Base-by-base conservation (phyloP, 2,329 filamentous ascomycete genomes). In the Fonsecaea nubica region DNA sequence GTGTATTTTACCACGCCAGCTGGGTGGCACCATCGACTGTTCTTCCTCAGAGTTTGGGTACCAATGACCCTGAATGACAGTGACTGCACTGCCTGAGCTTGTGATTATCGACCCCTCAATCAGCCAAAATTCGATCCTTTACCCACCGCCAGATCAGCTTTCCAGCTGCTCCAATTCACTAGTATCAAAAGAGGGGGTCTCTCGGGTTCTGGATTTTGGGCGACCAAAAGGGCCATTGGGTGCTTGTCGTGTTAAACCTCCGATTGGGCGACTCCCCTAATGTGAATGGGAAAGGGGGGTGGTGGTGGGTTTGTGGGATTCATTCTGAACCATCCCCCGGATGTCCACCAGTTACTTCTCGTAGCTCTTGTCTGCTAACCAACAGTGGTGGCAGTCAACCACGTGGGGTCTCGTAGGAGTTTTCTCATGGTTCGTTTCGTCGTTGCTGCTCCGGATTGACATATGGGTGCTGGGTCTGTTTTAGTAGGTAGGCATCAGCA, bases 381-480 rank as follows among this genome's bases (percentile, higher is more conserved):
- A 50, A 25, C 45, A 50, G 30, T 4, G 30, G 30, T 32, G 30
- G 30, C 30, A 32, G 21, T 30, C 45, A 50, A 50, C 45, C 45
- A 50, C 45, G 45, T 50, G 45, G 45, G 45, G 45, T 50, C 45
- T 50, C 45, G 45, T 30, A 30, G 45, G 45, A 50, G 40, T 32
- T 32, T 32, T 32, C 30, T 32, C 6, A 6, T 32, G 30, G 30
- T 32, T 32, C 30, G 18, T 50, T 21, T 30, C 21, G 45, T 30
- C 21, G 45, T 25, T 12, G 45, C 45, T 30, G 45, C 8, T 50
- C 3, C 4, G 9, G 21, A 3, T 50, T 50, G 45, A 30, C 45
- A 25, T 50, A 10, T 30, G 45, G 21, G 3, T 25, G 45, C 18
- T 25, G 18, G 42, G 18, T 50, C 45, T 4, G 21, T 50, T 25